Base-by-base conservation (phyloP, 2,329 filamentous ascomycete species). In the Penicillium capsulatum region DNA sequence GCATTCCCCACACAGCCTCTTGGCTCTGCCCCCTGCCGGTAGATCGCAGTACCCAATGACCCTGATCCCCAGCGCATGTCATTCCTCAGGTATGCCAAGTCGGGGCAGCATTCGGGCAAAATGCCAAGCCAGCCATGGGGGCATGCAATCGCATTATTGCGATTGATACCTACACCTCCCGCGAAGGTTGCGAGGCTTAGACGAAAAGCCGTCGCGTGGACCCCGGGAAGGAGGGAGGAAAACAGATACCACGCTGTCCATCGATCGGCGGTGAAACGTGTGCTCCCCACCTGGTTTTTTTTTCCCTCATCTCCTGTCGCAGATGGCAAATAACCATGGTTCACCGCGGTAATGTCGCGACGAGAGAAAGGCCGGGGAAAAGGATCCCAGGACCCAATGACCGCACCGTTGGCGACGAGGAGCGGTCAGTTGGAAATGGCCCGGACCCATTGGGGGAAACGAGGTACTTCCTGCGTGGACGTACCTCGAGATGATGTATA, bases 391-490 rank as follows among this genome's bases (percentile, higher is more conserved):
- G 5, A 22, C 19, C n/a, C 9, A 22, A 22, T 22, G 5, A 22
- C 9, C 9, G 30, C 17, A 26, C 39, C 16, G 15, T 33, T 29
- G 27, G 29, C 36, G 20, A 28, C 31, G 42, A 50, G 40, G 22
- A 48, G 47, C 47, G 47, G 47, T 50, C 47, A 50, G 44, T 32
- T 34, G 33, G 20, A 27, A 45, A 38, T 28, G 17, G 14, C 40
- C 10, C 33, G 31, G 20, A 17, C 37, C 20, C 32, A 28, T 28
- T 28, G n/a, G 26, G 9, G 10, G 13, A 6, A 28, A 28, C 19
- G 26, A n/a, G 26, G 26, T 11, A 28, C 5, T 14, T 22, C 19
- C 9, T n/a, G n/a, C n/a, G n/a, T n/a, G n/a, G 19, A 22, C 9
- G 19, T 22, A 22, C 9, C 5, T 22, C 19, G 19, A 5, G 19